Evolutionary conservation across 257 asterid genomes (phyloP).

Genomic region (Solanum arcanum): DNA sequence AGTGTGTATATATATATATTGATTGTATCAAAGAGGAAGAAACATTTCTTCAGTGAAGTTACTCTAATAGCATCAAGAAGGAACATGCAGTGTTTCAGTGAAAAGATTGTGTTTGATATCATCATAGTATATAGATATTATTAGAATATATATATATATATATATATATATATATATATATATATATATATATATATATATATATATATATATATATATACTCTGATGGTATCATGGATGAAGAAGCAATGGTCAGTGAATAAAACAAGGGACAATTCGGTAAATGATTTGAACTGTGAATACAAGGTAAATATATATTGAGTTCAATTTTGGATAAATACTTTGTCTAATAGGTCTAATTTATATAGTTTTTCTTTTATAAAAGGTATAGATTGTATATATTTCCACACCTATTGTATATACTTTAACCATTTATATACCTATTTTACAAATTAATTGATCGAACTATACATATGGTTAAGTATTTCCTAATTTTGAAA

Average conservation of each 20-base stretch:
- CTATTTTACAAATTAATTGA: background rate
- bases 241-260: background rate
- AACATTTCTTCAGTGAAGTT: accelerated
- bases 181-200: no score
- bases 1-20: no score
- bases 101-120: accelerated
- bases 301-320: no score
- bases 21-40: background rate
- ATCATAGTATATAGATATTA: no score
- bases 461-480: background rate
- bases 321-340: accelerated
- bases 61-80: background rate
- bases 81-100: accelerated
- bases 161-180: no score
- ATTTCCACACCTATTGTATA: no score
- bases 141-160: no score
- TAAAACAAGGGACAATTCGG: background rate
- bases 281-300: no score
- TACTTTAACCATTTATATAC: background rate
- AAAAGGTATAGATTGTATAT: no score
- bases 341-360: background rate
- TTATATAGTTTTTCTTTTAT: no score
- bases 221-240: background rate
- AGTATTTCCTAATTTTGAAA: background rate
- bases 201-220: no score